Base-by-base conservation (phyloP, 2,329 filamentous ascomycete genomes). In the Sarocladiaceae sp. region DNA sequence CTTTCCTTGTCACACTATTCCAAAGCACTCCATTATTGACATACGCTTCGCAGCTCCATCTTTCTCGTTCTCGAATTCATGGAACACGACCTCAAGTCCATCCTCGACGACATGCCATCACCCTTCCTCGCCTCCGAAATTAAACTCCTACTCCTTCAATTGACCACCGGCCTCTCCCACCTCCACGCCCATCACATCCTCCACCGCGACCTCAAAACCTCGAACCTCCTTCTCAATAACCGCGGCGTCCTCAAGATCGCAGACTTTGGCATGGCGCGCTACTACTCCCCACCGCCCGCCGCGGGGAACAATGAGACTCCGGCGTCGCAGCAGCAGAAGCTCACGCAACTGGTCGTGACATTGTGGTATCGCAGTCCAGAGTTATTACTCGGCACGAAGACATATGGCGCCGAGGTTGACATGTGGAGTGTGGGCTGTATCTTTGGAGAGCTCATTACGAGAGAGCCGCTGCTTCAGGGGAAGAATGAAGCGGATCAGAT, bases 391-490 rank as follows among this genome's bases (percentile, higher is more conserved):
- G 94, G 94, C 5, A 76, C 88, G 0, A 80, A 81, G 31, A 79
- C 77, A 15, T 99, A 99, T 71, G 85, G 80, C 54, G 73, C 78
- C 1, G 82, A 88, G 55, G 78, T 97, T 60, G 94, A 97, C 71
- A 88, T 97, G 79, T 99, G 94, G 94, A 95, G 88, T 69, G 75
- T 97, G 3, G 94, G 94, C 12, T 97, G 94, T 71, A 91, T 99
- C 63, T 96, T 99, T 64, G 93, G 86, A 55, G 94, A 99, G 72
- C 79, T 99, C 3, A 76, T 97, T 18, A 86, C 83, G 31, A 87
- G 90, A 56, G 86, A 92, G 56, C 90, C 93, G 0, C 68, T 97
- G 2, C 76, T 99, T 1, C 90, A 90, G 62, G 93, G 92, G 48
- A 87, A 85, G 64, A 97, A 96, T 70, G 94, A 99, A 71, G 91